These are phyloP conservation scores for Meyerozyma guilliermondii DNA, from an alignment of 1,139 yeast species.

Conservation along the genomic window DNA sequence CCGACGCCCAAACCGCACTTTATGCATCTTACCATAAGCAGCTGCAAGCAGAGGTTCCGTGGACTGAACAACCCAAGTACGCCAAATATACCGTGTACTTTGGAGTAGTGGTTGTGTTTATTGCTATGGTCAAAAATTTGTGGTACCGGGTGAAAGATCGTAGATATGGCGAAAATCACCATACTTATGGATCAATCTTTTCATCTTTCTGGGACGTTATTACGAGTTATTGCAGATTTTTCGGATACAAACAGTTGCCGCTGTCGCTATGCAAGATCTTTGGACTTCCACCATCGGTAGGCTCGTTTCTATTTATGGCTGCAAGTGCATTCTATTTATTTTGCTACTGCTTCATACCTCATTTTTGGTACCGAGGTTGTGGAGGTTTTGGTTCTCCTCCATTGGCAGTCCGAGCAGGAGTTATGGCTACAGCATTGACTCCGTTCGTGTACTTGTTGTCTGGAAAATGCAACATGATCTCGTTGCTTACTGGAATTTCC, in stretches of 20 bases:
- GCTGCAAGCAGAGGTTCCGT: slow-evolving; percentile 38
- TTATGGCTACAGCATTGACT: slow-evolving; percentile 48
- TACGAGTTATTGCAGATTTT: slow-evolving; percentile 37
- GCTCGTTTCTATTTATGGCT: slow-evolving; percentile 36
- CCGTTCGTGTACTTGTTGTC: slow-evolving; percentile 49
- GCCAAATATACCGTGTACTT: slow-evolving; percentile 46
- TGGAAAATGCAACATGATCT: slow-evolving; percentile 49
- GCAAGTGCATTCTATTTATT: slow-evolving; percentile 41
- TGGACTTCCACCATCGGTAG: slow-evolving; percentile 51
- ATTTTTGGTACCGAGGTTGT: slow-evolving; percentile 53
- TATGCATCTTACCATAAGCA: slow-evolving; percentile 18
- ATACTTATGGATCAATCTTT: slow-evolving; percentile 3
- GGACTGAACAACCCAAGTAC: slow-evolving; percentile 35
- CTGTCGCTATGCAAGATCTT: slow-evolving; percentile 25
- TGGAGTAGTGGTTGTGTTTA: slow-evolving; percentile 30
- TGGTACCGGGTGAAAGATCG: slow-evolving; percentile 33
- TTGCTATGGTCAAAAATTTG: slow-evolving; percentile 35
- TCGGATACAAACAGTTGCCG: slow-evolving; percentile 49
- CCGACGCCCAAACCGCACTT: slow-evolving; percentile 25
- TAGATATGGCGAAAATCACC: slow-evolving; percentile 15
- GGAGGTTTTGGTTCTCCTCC: slow-evolving; percentile 63
- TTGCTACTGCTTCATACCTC: slow-evolving; percentile 45
- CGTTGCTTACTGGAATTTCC: slow-evolving; percentile 49
- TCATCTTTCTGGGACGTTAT: slow-evolving; percentile 23
- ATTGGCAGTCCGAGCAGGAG: slow-evolving; percentile 50